phyloP scores from a whole-genome alignment of 2,329 filamentous ascomycete genomes.

The Penicillium sp. region DNA sequence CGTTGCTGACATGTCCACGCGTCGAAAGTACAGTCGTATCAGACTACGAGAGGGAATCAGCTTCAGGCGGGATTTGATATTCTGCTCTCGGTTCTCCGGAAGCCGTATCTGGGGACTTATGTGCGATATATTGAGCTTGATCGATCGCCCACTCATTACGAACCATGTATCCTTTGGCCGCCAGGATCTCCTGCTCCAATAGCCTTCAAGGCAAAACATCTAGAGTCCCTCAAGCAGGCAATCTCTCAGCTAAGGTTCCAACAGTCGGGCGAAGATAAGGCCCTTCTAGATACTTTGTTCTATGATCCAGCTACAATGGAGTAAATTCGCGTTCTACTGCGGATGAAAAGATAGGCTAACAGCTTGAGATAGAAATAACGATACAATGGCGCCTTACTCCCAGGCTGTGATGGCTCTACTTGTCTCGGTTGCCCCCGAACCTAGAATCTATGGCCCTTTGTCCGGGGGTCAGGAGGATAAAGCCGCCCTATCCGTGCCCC shows the following conservation, averaged over 20 bases:
- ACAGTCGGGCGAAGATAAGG: neutral
- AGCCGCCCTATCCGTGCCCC: too few relatives aligned
- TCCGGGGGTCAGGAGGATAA: too few relatives aligned
- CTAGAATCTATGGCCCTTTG: neutral
- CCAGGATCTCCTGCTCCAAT: too few relatives aligned
- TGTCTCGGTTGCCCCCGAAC: neutral
- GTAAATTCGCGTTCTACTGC: too few relatives aligned
- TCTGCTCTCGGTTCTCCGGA: slow-evolving; percentile 1
- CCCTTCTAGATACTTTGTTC: neutral
- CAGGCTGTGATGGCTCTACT: neutral
- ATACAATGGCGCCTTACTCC: neutral
- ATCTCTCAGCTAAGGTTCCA: neutral
- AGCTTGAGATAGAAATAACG: neutral
- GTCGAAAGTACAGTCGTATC: neutral
- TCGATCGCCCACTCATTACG: neutral
- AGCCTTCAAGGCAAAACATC: too few relatives aligned
- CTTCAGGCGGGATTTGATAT: neutral
- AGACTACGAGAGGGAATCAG: neutral
- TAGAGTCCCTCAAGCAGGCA: neutral
- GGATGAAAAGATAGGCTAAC: too few relatives aligned
- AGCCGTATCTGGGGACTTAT: neutral
- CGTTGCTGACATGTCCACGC: neutral
- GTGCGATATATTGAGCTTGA: neutral
- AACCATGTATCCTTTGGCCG: neutral
- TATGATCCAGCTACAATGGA: neutral